phyloP scores from a whole-genome alignment of 164 flowering plant species.

The Aristolochia fimbriata region DNA sequence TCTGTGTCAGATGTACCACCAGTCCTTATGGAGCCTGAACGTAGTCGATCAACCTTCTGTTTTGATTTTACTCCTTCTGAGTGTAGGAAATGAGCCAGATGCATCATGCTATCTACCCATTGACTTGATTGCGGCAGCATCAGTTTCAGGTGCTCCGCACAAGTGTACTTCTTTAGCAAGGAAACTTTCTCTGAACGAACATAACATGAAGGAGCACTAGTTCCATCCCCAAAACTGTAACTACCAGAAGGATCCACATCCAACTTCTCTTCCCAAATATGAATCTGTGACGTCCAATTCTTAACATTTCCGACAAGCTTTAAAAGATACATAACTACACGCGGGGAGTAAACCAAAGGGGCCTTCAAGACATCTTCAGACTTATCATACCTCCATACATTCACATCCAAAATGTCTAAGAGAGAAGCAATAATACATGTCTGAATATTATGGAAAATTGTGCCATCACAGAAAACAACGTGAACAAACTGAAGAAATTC shows the following conservation, averaged over 20 bases:
- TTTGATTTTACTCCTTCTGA: slow-evolving; percentile 66
- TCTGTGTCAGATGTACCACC: slow-evolving; percentile 46
- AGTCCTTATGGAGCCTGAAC: slow-evolving; percentile 39
- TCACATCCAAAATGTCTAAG: slow-evolving; percentile 43
- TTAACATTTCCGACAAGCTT: slow-evolving; percentile 61
- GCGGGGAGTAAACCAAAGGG: slow-evolving; percentile 70
- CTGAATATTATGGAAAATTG: slow-evolving; percentile 52
- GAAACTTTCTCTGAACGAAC: slow-evolving; percentile 35
- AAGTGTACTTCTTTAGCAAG: slow-evolving; percentile 45
- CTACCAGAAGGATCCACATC: slow-evolving; percentile 11
- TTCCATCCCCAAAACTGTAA: slow-evolving; percentile 13
- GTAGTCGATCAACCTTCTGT: slow-evolving; percentile 59
- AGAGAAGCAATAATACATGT: slow-evolving; percentile 64
- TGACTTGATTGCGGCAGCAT: slow-evolving; percentile 53
- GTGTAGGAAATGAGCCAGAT: slow-evolving; percentile 65
- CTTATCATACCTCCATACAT: slow-evolving; percentile 51
- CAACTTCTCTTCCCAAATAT: slow-evolving; percentile 29
- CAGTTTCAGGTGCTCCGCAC: slow-evolving; percentile 44
- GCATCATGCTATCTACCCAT: slow-evolving; percentile 73
- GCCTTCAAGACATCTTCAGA: slow-evolving; percentile 32
- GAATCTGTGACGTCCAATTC: slow-evolving; percentile 23
- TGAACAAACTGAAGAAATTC: slow-evolving; percentile 68
- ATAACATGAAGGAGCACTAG: slow-evolving; percentile 30
- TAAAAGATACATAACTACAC: slow-evolving; percentile 40
- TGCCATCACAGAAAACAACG: slow-evolving; percentile 38